A percentile compares a stretch with the other conserved stretches of the same genome.
Evolutionary conservation across 768 basidiomycete genomes (phyloP).

Genomic region (Amanita inopinata): DNA sequence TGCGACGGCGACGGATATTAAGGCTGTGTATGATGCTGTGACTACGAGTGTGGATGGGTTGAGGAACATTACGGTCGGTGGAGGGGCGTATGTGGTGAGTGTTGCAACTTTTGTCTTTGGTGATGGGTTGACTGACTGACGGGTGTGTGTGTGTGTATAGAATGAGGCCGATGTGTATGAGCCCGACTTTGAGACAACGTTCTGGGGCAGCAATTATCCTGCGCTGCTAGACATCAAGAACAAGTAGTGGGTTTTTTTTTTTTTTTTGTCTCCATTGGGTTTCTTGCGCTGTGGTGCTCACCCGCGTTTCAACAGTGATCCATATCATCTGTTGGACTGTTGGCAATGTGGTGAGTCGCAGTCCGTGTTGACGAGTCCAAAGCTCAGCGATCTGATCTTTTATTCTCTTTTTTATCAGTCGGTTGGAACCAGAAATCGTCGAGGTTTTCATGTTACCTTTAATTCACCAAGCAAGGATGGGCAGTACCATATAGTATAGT

Average conservation of each 20-base stretch:
- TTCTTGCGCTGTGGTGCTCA: constrained; percentile 4
- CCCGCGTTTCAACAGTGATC: constrained; percentile 28
- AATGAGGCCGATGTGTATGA: constrained; percentile 43
- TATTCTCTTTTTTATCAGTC: no score
- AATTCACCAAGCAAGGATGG: neutral
- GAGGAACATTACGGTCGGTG: constrained; percentile 31
- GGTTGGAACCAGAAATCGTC: constrained; percentile 25
- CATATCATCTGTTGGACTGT: constrained; percentile 35
- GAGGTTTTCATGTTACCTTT: constrained; percentile 26
- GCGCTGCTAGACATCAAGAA: constrained; percentile 31
- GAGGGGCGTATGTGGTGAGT: constrained; percentile 36
- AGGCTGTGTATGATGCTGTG: constrained; percentile 21
- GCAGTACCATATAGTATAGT: neutral
- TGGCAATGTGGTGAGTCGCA: constrained; percentile 36
- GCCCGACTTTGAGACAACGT: constrained; percentile 31
- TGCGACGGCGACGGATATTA: constrained; percentile 28
- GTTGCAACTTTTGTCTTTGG: neutral
- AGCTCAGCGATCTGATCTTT: no score
- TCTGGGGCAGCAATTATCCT: constrained; percentile 36
- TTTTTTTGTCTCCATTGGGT: neutral
- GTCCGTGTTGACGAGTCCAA: no score
- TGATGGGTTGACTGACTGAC: neutral
- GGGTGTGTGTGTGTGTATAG: constrained; percentile 14
- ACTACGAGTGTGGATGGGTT: constrained; percentile 31
- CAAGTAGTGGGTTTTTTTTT: constrained; percentile 30